Evolutionary conservation across 352 stramenopile species (phyloP).

Genomic region (Phytophthora syringae): DNA sequence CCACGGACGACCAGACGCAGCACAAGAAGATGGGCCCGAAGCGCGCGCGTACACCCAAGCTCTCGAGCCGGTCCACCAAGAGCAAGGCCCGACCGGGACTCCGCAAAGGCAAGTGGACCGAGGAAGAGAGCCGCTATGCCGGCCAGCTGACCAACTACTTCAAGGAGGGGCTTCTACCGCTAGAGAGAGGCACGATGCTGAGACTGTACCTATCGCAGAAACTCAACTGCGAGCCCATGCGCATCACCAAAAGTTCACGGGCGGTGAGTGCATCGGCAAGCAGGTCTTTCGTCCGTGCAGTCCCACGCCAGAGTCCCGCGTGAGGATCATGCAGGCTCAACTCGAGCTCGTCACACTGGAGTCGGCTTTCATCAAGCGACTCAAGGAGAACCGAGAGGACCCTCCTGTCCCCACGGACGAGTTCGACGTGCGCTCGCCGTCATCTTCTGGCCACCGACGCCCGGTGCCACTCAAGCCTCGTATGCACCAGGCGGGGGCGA

Average conservation of each 20-base stretch:
- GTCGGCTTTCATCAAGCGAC: conserved; percentile 75
- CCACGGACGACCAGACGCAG: conserved; percentile 25
- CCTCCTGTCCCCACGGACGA: conserved; percentile 60
- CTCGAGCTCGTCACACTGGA: conserved; percentile 76
- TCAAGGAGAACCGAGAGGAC: conserved; percentile 85
- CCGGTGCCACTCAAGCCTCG: conserved; percentile 33
- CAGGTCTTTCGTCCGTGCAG: conserved; percentile 85
- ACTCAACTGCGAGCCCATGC: conserved; percentile 93
- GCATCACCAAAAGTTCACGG: conserved; percentile 95
- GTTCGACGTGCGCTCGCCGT: conserved; percentile 37
- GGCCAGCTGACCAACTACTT: conserved; percentile 84
- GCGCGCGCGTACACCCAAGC: conserved; percentile 60
- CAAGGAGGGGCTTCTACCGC: conserved; percentile 81
- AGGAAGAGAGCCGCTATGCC: conserved; percentile 82
- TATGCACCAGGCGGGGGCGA: conserved; percentile 34
- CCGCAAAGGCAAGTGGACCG: conserved; percentile 88
- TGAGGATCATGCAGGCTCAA: conserved; percentile 77
- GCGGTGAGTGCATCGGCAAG: conserved; percentile 91
- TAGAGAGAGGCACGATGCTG: conserved; percentile 91
- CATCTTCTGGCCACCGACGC: conserved; percentile 22
- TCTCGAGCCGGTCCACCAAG: conserved; percentile 75
- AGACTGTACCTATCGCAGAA: conserved; percentile 91
- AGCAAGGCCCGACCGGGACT: conserved; percentile 87
- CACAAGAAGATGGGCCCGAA: conserved; percentile 62
- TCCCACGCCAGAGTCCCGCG: conserved; percentile 65